Percentiles rank a stretch among this genome's conserved stretches.
Conservation (phyloP, 352 stramenopile genomes). For the Phytophthora nicotianae region DNA sequence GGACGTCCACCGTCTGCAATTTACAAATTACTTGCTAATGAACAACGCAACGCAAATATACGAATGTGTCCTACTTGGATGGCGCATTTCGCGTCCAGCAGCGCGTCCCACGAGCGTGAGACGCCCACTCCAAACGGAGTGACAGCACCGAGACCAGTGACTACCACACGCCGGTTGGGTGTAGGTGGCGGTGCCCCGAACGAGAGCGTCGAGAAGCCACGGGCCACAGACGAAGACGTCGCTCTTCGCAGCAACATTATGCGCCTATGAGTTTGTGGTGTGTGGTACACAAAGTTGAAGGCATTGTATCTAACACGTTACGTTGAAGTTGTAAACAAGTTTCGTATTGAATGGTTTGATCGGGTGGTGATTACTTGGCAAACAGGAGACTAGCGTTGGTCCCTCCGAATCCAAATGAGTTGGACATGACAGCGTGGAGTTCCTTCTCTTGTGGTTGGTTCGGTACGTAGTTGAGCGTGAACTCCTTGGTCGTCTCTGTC, state of each 20-base stretch:
- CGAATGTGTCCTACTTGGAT: constrained; percentile 54
- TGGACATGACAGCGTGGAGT: constrained; percentile 87
- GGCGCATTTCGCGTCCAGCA: constrained; percentile 81
- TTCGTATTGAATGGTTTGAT: too few relatives aligned
- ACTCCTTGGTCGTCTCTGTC: constrained; percentile 63
- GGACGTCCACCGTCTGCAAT: constrained; percentile 52
- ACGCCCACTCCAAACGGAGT: constrained; percentile 91
- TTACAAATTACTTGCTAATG: constrained; percentile 7
- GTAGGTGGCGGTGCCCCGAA: constrained; percentile 63
- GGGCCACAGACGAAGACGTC: constrained; percentile 22
- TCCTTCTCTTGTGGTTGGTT: constrained; percentile 71
- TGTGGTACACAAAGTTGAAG: constrained; percentile 16
- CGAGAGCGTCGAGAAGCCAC: constrained; percentile 65
- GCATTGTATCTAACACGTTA: too few relatives aligned
- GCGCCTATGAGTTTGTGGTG: constrained; percentile 21
- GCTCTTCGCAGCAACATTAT: constrained; percentile 19
- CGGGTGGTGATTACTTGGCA: constrained; percentile 46
- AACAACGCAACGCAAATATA: constrained; percentile 6
- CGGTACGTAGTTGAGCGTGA: constrained; percentile 88
- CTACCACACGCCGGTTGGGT: constrained; percentile 85
- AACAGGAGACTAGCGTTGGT: constrained; percentile 93
- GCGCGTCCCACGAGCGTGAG: constrained; percentile 75
- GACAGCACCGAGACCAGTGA: constrained; percentile 92
- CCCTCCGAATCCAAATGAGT: constrained; percentile 98
- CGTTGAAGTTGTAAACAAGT: too few relatives aligned